Percentiles rank a stretch among this genome's conserved stretches.
Conservation (phyloP, 108 stramenopile species). For the Pelagomonas calceolata region DNA sequence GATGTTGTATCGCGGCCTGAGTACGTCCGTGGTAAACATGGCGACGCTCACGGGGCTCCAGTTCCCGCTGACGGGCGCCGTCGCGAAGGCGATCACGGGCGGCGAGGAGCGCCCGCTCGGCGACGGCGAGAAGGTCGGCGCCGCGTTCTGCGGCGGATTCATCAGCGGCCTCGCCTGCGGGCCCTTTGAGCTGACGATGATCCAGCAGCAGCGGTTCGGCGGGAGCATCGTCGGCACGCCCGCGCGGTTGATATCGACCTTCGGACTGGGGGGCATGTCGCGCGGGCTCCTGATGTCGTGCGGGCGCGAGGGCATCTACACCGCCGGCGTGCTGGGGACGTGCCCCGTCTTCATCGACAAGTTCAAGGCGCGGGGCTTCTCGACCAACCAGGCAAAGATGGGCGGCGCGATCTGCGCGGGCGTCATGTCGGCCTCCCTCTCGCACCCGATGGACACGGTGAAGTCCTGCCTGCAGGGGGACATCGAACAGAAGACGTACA, state of each 20-base stretch:
- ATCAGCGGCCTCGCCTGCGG: conserved; percentile 62
- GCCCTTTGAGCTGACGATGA: conserved; percentile 85
- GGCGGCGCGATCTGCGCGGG: conserved; percentile 69
- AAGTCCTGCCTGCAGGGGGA: conserved; percentile 94
- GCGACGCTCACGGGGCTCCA: neutral
- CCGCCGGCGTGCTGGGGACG: conserved; percentile 72
- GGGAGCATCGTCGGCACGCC: conserved; percentile 40
- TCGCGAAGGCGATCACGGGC: conserved; percentile 1
- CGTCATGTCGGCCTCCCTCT: conserved; percentile 36
- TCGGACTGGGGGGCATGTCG: conserved; percentile 29
- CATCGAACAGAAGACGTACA: neutral
- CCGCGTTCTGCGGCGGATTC: conserved; percentile 55
- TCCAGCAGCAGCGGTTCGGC: conserved; percentile 88
- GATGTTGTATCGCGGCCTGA: conserved; percentile 3
- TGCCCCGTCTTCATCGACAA: conserved; percentile 69
- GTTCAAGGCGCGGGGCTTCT: conserved; percentile 30
- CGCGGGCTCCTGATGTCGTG: conserved; percentile 69
- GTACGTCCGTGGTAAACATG: neutral
- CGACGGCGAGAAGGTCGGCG: neutral
- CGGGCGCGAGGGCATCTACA: conserved; percentile 78
- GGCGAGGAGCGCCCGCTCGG: neutral
- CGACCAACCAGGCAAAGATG: conserved; percentile 60
- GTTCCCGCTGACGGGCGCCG: conserved; percentile 3
- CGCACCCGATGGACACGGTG: conserved; percentile 79
- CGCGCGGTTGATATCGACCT: conserved; percentile 39